Base-by-base conservation (phyloP, 2,329 filamentous ascomycete species). In the Fusarium buxicola region DNA sequence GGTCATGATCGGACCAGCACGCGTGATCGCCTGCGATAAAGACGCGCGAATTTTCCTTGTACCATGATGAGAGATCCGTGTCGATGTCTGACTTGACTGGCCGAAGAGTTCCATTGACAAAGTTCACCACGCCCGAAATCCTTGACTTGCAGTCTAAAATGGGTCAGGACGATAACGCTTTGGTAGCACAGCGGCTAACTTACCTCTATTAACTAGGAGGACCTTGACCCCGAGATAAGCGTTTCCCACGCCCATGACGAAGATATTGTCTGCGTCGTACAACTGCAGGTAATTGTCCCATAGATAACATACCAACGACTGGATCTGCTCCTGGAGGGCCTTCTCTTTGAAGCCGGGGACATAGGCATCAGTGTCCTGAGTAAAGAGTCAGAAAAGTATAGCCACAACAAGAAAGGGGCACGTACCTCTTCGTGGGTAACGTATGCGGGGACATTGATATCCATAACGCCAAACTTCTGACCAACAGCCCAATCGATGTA, bases 261-360 rank as follows among this genome's bases (percentile, higher is more conserved):
- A 91, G 13, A 98, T 86, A 48, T 94, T 87, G 7, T 89, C 87
- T 0, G 85, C 82, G 3, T 89, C 78, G 46, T 89, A 88, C 28
- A 91, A 82, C 80, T 97, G 92, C 16, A 99, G 87, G 72, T 97
- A 97, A 73, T 99, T 99, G 69, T 97, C 94, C 95, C 95, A 99
- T 12, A 99, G 81, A 72, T 97, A 98, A 58, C 85, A 88, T 5
- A 94, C 87, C 10, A 97, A 80, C 59, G 94, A 89, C 60, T 90
- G 87, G 0, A 86, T 88, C 74, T 86, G 85, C 51, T 82, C 80
- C 60, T 89, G 83, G 8, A 87, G 72, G 2, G 75, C 76, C 47
- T 75, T 77, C 65, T 84, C 84, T 27, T 77, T 77, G 25, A 78
- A 74, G 2, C 75, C 71, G 1, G 81, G 78, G 3, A 77, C 82